Evolutionary conservation across 2,329 filamentous ascomycete species (phyloP), one percentile per base, ranked within the genome.

Genomic region (Aureobasidium zeae): DNA sequence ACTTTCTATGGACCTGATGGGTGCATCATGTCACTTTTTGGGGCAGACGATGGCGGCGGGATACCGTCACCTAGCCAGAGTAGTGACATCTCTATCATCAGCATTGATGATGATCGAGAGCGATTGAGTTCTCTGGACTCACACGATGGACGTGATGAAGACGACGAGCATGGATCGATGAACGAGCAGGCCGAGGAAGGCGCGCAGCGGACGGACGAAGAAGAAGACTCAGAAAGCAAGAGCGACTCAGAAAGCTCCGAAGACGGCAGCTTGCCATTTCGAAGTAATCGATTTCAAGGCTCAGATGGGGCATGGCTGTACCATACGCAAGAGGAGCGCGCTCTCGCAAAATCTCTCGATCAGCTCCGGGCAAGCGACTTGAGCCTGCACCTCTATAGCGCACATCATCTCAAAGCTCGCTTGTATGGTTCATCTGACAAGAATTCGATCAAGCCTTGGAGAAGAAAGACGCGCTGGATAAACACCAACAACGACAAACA

Each of bases 361-460:
- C 71, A 76, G 33, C 58, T 78, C 12, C 70, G 76, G 25, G 74
- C 81, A 28, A 68, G 73, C 42, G 81, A 95, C 57, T 65, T 95
- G 9, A 70, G 76, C 0, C 64, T 80, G 32, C 88, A 94, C 63
- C 66, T 95, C 4, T 94, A 85, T 64, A 86, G 91, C 60, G 72
- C 81, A 0, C 81, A 82, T 63, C 73, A 73, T 25, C 66, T 93
- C 44, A 86, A 81, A 59, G 63, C 66, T 25, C 65, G 71, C n/a
- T 36, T 53, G 7, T 13, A 52, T 11, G 11, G 17, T n/a, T 26
- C 36, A 2, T 21, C 36, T 4, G n/a, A n/a, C n/a, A n/a, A n/a
- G n/a, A n/a, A n/a, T n/a, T 19, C 36, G 8, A n/a, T 48, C 3
- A 51, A 44, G 44, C 46, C 52, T 34, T 66, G 63, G 64, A 60